Evolutionary conservation across 2,329 filamentous ascomycete species (phyloP), one percentile per base, ranked within the genome.

Genomic region (Botrytis squamosa): DNA sequence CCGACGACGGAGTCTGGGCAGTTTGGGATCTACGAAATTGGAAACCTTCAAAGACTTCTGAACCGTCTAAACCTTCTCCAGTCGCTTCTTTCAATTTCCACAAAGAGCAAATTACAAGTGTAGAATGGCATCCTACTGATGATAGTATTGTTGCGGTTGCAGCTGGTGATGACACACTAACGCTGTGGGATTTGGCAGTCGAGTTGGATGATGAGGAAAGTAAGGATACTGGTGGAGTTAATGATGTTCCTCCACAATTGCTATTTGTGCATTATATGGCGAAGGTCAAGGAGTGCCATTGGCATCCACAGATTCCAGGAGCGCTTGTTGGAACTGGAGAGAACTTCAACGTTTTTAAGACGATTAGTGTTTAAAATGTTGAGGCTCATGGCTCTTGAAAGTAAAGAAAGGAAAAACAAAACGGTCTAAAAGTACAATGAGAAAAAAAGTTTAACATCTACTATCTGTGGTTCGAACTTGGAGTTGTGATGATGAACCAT

Each of bases 161-260:
- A 36, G 93, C 94, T 0, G 96, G 92, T 63, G 96, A 99, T 83
- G 95, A 95, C 84, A 98, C 95, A 0, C 89, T 98, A 46, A 98
- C 96, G 1, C 85, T 98, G 46, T 98, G 96, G 96, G 96, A 99
- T 88, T 83, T 99, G 81, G 94, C 95, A 0, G 96, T 98, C 73
- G 96, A 99, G 86, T 82, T 98, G 75, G 96, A 99, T 79, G 96
- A 98, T 81, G 96, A 99, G 83, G 96, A 98, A 87, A 97, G 92
- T 84, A 93, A 91, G 81, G 93, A 97, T 80, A 95, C 92, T 6
- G 94, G 92, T 0, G 94, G 93, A 71, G 95, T 97, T 76, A 90
- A 95, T 59, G 90, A 93, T 80, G 94, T 98, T 76, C 96, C 96
- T 74, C 94, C 96, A 7, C 96, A 99, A 83, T 84, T 99, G 79